Evolutionary conservation across 2,329 filamentous ascomycete genomes (phyloP), one percentile per base, ranked within the genome.

Genomic region (Colletotrichum plurivorum): DNA sequence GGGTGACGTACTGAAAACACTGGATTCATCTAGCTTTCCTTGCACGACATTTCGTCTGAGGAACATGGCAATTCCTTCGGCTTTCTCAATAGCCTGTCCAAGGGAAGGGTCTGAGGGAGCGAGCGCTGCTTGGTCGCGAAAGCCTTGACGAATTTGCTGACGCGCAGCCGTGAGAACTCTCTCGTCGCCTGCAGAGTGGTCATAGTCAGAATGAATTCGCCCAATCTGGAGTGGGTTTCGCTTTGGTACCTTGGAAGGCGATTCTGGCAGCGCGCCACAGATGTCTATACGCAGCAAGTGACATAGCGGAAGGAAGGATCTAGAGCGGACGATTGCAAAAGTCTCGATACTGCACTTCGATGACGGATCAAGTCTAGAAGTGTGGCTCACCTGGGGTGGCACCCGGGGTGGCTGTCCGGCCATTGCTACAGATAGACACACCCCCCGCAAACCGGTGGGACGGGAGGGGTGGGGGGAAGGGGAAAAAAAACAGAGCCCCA

Each of bases 1-100:
- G 16, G n/a, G 5, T 3, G 18, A 84, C 90, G 67, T 83, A 93
- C 92, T 88, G 74, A 90, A 94, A 51, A 78, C 84, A 65, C 88
- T 80, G 1, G 83, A 78, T 65, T 84, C 84, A 65, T 80, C 76
- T 67, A 83, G 82, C 73, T 87, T 83, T 7, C 95, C 96, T 79
- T 99, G 96, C 4, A 99, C 95, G 3, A 99, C 85, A 75, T 98
- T 98, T 77, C 93, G 86, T 73, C 89, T 85, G 70, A 99, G 78
- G 65, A 98, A 91, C 71, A 87, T 87, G 3, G 95, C 93, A 3
- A 98, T 90, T 48, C 96, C 93, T 70, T 95, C 85, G 9, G 95
- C 96, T 76, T 97, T 91, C 72, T 90, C 83, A 70, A 99, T 89
- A 10, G 90, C 90, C 65, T 89, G 86, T 15, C 84, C 81, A 1